These are phyloP conservation scores for Sordariomycetes sp. DNA, from an alignment of 2,329 filamentous ascomycete genomes.

Conservation along the genomic window DNA sequence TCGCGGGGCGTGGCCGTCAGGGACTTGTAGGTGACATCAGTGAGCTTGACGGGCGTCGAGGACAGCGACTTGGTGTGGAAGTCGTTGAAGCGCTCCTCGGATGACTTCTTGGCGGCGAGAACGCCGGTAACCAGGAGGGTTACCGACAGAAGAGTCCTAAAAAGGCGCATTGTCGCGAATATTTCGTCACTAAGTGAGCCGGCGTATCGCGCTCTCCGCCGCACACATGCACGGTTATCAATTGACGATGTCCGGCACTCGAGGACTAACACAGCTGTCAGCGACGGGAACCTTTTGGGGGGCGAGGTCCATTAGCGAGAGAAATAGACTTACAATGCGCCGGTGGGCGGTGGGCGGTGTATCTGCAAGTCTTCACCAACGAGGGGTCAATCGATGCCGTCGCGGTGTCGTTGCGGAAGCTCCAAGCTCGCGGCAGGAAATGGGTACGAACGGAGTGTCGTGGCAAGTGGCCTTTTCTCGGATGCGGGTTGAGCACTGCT, in stretches of 20 bases:
- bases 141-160: constrained; percentile 48
- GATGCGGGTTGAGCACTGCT: not conserved
- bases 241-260: not conserved
- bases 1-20: constrained; percentile 69
- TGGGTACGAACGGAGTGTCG: not conserved
- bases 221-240: not conserved
- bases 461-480: constrained; percentile 4
- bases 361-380: not conserved
- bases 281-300: not conserved
- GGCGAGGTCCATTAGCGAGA: not conserved
- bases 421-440: not conserved
- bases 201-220: not conserved
- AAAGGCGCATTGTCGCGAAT: constrained; percentile 50
- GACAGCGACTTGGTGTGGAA: constrained; percentile 56
- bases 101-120: constrained; percentile 50
- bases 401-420: not conserved
- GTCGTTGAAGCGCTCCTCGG: constrained; percentile 52
- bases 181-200: not conserved
- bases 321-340: not conserved
- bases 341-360: not conserved
- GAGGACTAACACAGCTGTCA: not conserved
- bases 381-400: not conserved
- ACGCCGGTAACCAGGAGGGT: constrained; percentile 47
- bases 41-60: constrained; percentile 60
- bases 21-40: constrained; percentile 61